These are phyloP conservation scores for Tuber microsphaerosporum DNA, from an alignment of 495 filamentous ascomycete genomes.

Conservation along the genomic window DNA sequence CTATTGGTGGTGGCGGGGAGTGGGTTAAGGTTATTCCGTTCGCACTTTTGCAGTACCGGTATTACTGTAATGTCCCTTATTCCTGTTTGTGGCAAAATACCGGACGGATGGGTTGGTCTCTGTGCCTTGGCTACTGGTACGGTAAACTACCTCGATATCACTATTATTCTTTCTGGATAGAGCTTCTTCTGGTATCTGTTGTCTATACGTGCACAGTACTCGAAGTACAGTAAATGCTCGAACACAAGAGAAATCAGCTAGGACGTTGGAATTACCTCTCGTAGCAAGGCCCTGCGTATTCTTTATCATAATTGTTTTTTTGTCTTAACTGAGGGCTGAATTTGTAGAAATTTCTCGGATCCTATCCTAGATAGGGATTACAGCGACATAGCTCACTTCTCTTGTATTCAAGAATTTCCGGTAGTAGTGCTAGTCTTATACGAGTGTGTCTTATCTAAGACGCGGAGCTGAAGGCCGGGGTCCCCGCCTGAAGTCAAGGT, in stretches of 20 bases:
- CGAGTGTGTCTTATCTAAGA: neutral
- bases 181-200: neutral
- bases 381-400: no score
- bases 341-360: no score
- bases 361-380: no score
- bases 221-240: no score
- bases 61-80: neutral
- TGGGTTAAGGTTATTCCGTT: neutral
- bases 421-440: neutral
- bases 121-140: neutral
- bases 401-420: no score
- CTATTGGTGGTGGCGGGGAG: neutral
- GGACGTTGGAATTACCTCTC: no score
- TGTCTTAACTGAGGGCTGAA: no score
- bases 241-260: no score
- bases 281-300: no score
- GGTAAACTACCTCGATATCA: neutral
- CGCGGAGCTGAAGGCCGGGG: neutral
- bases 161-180: neutral
- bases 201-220: neutral
- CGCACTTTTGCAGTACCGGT: neutral
- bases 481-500: neutral
- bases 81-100: neutral
- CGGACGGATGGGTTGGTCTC: neutral
- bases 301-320: no score